phyloP scores from a whole-genome alignment of 2,329 filamentous ascomycete genomes.

The Fusarium acutatum region DNA sequence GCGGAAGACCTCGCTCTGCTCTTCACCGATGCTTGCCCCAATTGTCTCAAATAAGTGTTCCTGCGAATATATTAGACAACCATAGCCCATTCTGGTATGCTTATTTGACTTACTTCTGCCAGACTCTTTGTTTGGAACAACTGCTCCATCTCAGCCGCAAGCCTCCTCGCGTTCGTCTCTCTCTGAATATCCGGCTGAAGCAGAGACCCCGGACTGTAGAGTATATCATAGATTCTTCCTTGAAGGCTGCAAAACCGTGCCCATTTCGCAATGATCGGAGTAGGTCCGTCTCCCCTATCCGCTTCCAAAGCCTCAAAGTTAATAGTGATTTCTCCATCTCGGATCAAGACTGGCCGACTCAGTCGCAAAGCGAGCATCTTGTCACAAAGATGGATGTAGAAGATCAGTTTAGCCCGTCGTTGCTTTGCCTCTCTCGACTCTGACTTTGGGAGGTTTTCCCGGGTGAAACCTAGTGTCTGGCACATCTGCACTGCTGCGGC shows the following conservation, averaged over 20 bases:
- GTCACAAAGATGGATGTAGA: not conserved
- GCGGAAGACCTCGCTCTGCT: not conserved
- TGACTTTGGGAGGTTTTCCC: not conserved
- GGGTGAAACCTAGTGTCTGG: not conserved
- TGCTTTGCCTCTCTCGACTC: not conserved
- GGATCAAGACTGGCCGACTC: not conserved
- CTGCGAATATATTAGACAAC: not conserved
- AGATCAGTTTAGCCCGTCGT: not conserved
- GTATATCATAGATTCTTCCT: not conserved
- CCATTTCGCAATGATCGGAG: not conserved
- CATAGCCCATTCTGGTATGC: rapidly evolving
- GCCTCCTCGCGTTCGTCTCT: not conserved
- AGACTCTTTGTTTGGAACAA: not conserved
- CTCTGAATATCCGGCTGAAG: not conserved
- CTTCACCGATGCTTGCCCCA: not conserved
- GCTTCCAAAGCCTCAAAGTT: not conserved
- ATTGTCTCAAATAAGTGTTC: not conserved
- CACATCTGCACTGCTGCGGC: not conserved
- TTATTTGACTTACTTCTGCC: not conserved
- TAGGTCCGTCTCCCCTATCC: not conserved
- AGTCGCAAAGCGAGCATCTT: slow-evolving; percentile 9
- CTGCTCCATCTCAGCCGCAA: not conserved
- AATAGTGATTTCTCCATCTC: not conserved
- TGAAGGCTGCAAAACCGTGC: not conserved
- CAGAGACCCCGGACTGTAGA: not conserved